phyloP scores from a whole-genome alignment of 140 eudicot species.

The Ambrosia hybrid region DNA sequence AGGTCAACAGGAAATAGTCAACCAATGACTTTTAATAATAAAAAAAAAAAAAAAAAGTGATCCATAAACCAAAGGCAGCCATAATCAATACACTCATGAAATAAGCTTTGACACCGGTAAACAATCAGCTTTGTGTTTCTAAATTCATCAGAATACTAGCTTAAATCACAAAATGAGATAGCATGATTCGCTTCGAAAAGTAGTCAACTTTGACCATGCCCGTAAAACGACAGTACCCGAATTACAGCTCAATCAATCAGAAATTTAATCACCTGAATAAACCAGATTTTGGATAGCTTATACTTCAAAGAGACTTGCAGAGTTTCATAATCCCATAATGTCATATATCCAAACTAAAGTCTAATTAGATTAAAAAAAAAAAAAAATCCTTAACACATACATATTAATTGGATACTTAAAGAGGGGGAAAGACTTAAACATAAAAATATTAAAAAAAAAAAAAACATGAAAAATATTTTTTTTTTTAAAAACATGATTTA shows the following conservation, averaged over 20 bases:
- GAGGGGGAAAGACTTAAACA: constrained; percentile 5
- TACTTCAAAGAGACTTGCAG: constrained; percentile 9
- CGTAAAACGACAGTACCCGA: constrained; percentile 24
- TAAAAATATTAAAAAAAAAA: neutral
- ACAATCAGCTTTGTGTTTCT: constrained; percentile 5
- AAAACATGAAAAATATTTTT: no score
- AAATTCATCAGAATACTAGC: constrained; percentile 16
- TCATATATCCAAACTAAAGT: constrained; percentile 18
- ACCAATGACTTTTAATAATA: constrained; percentile 1
- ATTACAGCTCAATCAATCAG: constrained; percentile 26
- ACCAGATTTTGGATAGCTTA: neutral
- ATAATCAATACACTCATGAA: constrained; percentile 10
- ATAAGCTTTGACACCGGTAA: neutral
- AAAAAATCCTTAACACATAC: neutral
- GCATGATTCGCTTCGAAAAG: no score
- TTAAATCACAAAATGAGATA: constrained; percentile 17
- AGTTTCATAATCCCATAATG: constrained; percentile 10
- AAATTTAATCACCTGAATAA: constrained; percentile 2
- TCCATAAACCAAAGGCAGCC: neutral
- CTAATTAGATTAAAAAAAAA: constrained; percentile 9
- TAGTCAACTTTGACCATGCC: constrained; percentile 17
- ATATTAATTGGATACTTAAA: constrained; percentile 14
- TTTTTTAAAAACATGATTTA: no score
- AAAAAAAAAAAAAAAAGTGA: no score
- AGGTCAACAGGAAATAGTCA: constrained; percentile 15